These are phyloP conservation scores for Ogataea minuta DNA, from an alignment of 805 yeast genomes.

Conservation along the genomic window DNA sequence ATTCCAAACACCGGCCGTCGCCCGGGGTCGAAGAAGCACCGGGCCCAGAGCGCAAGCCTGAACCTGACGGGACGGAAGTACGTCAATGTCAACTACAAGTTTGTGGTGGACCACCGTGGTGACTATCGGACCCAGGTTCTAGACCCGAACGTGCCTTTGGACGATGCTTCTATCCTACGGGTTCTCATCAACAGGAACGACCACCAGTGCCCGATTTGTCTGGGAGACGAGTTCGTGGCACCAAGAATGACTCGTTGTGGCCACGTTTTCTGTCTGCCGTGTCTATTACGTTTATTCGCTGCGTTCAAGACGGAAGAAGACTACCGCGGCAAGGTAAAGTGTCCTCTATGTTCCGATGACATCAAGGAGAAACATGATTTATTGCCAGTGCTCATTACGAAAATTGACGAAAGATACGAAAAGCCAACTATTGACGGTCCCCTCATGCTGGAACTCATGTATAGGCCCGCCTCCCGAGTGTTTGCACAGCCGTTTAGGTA, in stretches of 20 bases:
- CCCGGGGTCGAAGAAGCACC: constrained; percentile 22
- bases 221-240: constrained; percentile 79
- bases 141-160: constrained; percentile 77
- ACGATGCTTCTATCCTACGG: constrained; percentile 58
- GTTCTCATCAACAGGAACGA: constrained; percentile 71
- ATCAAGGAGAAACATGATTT: constrained; percentile 53
- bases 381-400: constrained; percentile 60
- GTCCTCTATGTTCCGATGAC: constrained; percentile 75
- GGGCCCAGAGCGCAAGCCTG: constrained; percentile 35
- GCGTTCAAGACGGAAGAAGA: constrained; percentile 39
- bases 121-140: constrained; percentile 55
- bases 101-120: constrained; percentile 67
- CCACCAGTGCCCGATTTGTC: constrained; percentile 84
- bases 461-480: constrained; percentile 35
- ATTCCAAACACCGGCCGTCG: constrained; percentile 10
- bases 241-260: constrained; percentile 97
- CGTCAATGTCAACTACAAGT: constrained; percentile 80
- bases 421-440: constrained; percentile 57
- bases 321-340: constrained; percentile 57
- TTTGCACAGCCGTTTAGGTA: constrained; percentile 33
- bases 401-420: constrained; percentile 53
- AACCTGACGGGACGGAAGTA: constrained; percentile 63
- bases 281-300: constrained; percentile 70
- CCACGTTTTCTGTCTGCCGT: constrained; percentile 82
- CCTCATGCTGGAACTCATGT: constrained; percentile 64